Conservation (phyloP, 495 filamentous ascomycete genomes). For the Penicillium turbatum region DNA sequence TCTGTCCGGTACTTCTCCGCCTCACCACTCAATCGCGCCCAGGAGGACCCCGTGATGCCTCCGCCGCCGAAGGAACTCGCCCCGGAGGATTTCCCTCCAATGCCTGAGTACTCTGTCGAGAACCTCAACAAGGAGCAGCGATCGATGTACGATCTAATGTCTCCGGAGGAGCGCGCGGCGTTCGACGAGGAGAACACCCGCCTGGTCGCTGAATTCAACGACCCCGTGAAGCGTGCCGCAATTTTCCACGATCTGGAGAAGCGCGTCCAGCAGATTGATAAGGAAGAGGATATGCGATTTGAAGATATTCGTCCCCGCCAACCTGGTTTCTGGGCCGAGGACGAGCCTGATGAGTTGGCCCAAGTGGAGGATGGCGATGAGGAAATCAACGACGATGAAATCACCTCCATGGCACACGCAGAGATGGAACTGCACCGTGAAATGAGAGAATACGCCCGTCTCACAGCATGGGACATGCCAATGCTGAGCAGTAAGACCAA, state of each 20-base stretch:
- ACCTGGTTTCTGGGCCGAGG: conserved; percentile 51
- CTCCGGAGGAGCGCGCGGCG: conserved; percentile 41
- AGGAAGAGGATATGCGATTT: conserved; percentile 31
- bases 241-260: conserved; percentile 33
- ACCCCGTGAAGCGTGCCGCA: conserved; percentile 28
- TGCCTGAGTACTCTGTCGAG: conserved; percentile 40
- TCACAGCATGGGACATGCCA: conserved; percentile 96
- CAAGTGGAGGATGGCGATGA: conserved; percentile 57
- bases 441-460: conserved; percentile 77
- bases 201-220: conserved; percentile 39
- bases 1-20: conserved; percentile 38
- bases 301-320: conserved; percentile 28
- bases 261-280: conserved; percentile 31
- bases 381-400: conserved; percentile 71
- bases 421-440: conserved; percentile 90
- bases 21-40: conserved; percentile 33
- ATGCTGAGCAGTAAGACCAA: conserved; percentile 68
- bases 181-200: conserved; percentile 41
- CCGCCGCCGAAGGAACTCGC: conserved; percentile 29
- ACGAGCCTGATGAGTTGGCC: conserved; percentile 49
- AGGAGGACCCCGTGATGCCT: conserved; percentile 37
- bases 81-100: conserved; percentile 30
- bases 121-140: conserved; percentile 39
- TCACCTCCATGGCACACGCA: conserved; percentile 72
- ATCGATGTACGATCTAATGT: conserved; percentile 45